Evolutionary conservation across 1,284 basidiomycete species (phyloP).

Genomic region (Tylopilus sp.): DNA sequence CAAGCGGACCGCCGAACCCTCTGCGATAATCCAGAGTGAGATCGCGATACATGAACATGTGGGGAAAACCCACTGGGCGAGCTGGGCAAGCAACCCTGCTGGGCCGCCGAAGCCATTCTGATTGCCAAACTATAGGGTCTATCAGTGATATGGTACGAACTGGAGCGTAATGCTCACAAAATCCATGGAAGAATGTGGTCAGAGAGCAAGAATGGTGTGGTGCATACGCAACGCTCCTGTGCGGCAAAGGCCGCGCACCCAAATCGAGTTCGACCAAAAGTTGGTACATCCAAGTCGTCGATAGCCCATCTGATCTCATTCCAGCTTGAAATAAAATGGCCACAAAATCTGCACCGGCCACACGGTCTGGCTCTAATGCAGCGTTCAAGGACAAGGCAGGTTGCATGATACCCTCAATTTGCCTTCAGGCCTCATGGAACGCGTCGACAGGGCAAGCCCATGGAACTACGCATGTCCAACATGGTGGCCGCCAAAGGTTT

Average conservation of each 20-base stretch:
- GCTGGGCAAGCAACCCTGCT: slow-evolving; percentile 53
- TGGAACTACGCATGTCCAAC: slow-evolving; percentile 92
- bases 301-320: slow-evolving; percentile 15
- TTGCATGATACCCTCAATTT: neutral
- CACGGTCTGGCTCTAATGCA: slow-evolving; percentile 57
- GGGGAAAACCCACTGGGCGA: slow-evolving; percentile 47
- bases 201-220: slow-evolving; percentile 18
- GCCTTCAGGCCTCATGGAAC: slow-evolving; percentile 17
- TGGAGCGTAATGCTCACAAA: slow-evolving; percentile 45
- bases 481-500: slow-evolving; percentile 94
- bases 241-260: slow-evolving; percentile 30
- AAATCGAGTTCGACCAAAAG: slow-evolving; percentile 21
- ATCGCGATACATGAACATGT: neutral
- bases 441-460: slow-evolving; percentile 75
- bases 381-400: slow-evolving; percentile 81
- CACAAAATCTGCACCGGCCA: slow-evolving; percentile 31
- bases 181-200: slow-evolving; percentile 46
- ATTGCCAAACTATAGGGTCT: slow-evolving; percentile 44
- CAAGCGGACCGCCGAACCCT: slow-evolving; percentile 51
- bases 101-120: slow-evolving; percentile 50
- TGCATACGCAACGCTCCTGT: slow-evolving; percentile 31
- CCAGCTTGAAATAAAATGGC: slow-evolving; percentile 36
- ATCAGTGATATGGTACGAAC: slow-evolving; percentile 15
- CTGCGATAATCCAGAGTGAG: slow-evolving; percentile 33
- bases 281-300: slow-evolving; percentile 11